Base-by-base conservation (phyloP, 1,139 yeast species). In the Taphrina confusa region DNA sequence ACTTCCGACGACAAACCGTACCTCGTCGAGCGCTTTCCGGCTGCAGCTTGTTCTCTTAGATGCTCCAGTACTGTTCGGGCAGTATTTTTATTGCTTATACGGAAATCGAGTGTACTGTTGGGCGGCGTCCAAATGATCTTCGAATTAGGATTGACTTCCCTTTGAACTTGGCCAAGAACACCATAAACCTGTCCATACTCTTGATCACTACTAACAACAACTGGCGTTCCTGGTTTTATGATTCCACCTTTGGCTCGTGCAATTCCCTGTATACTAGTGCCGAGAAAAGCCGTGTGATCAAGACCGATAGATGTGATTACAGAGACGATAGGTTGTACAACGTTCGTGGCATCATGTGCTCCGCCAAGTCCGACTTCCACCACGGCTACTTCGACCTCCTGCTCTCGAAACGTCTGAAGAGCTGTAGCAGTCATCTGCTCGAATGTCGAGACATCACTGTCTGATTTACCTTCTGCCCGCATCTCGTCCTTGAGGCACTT, bases 281-380 rank as follows among this genome's bases (percentile, higher is more conserved):
- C 99, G 61, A 94, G 78, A 82, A 94, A 86, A 62, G 82, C 79
- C 0, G 92, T 86, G 71, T 94, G 99, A 71, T 94, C 99, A 44
- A 94, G 85, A 0, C 97, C 98, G 64, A 94, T 76, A 6, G 92
- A 80, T 2, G 94, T 76, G 22, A 94, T 85, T 37, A 96, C 98
- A 39, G 96, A 85, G 0, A 83, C 91, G 0, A 89, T 80, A 9
- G 98, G 98, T 44, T 77, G 82, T 54, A 94, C 81, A 6, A 94
- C 82, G 71, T 94, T 94, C 6, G 99, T 94, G 9, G 97, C 88
- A 72, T 94, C 99, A 69, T 83, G 87, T 69, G 88, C 92, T 9
- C 99, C 99, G 25, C 99, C 99, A 59, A 94, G 95, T 12, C 99
- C 99, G 18, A 94, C 98, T 71, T 94, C 99, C 69, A 88, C 90